Conservation (phyloP, 2,329 filamentous ascomycete species). For the Rugonectria rugulosa region DNA sequence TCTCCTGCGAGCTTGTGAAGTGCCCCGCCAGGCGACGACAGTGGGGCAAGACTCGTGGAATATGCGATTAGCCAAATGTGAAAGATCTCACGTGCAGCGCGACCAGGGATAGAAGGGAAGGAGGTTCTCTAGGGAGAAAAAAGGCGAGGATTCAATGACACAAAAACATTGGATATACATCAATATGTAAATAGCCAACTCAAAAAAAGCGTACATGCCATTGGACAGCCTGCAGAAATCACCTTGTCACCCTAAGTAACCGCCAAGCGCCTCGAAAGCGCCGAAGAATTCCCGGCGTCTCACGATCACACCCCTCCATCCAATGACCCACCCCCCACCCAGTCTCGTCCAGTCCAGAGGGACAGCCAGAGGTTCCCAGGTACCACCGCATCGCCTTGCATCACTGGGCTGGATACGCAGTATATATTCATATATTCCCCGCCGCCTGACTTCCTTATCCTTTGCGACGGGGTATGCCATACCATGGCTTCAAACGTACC, state of each 20-base stretch:
- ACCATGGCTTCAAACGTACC: conserved; percentile 66
- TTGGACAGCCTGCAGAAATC: no score
- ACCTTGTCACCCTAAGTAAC: no score
- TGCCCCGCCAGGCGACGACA: conserved; percentile 38
- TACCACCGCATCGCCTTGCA: conserved; percentile 37
- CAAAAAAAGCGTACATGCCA: no score
- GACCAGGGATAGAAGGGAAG: background rate
- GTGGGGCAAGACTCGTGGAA: conserved; percentile 36
- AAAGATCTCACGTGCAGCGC: conserved; percentile 25
- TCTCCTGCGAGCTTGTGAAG: conserved; percentile 28
- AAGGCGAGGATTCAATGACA: background rate
- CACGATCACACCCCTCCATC: conserved; percentile 41
- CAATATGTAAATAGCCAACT: no score
- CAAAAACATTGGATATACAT: background rate
- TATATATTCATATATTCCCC: conserved; percentile 31
- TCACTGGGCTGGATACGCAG: conserved; percentile 31
- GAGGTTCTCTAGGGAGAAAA: background rate
- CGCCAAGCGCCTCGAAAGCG: background rate
- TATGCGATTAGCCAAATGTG: conserved; percentile 40
- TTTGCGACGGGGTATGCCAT: conserved; percentile 37
- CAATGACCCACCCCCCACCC: conserved; percentile 40
- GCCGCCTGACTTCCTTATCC: conserved; percentile 22
- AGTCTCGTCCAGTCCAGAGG: conserved; percentile 30
- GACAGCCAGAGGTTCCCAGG: conserved; percentile 24
- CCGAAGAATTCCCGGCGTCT: conserved; percentile 43